Base-by-base conservation (phyloP, 1,139 yeast genomes). In the Yamadazyma oceani region DNA sequence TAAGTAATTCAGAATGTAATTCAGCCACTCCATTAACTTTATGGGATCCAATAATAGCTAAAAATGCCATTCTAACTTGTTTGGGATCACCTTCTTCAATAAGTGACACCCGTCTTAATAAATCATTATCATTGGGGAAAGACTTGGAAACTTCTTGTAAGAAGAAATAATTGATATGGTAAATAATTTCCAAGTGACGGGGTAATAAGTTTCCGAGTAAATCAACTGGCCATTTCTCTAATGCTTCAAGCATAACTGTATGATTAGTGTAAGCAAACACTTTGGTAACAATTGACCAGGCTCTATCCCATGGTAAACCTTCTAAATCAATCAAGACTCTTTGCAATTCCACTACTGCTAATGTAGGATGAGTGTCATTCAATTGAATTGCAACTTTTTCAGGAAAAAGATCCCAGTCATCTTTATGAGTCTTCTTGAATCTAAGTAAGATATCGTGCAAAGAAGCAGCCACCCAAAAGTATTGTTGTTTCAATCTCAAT, bases 1-100 rank as follows among this genome's bases (percentile, higher is more conserved):
- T 84, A 58, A 89, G 86, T 58, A 89, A 76, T 59, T 89, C 96
- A 23, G 96, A 87, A 66, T 89, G 97, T 52, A 89, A 73, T 63
- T 89, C 97, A 17, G 97, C 97, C 41, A 89, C 97, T 62, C 97
- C 97, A 58, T 89, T 89, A 42, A 88, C 96, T 62, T 82, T 85
- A 64, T 89, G 96, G 17, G 96, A 85, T 24, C 97, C 97, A 53
- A 89, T 78, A 52, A 89, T 82, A 19, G 97, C 97, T 58, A 90
- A 75, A 60, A 73, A 80, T 3, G 97, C 96, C 97, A 89, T 89
- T 62, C 96, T 80, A 38, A 88, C 86, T 45, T 85, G 86, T 65
- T 88, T 87, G 39, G 85, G 85, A 35, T 65, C 64, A 16, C 82
- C 74, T 60, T 89, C 97, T 60, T 89, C 96, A 57, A 89, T 84